phyloP scores from a whole-genome alignment of 177 flowering plant species.

The Vitis hybrid region DNA sequence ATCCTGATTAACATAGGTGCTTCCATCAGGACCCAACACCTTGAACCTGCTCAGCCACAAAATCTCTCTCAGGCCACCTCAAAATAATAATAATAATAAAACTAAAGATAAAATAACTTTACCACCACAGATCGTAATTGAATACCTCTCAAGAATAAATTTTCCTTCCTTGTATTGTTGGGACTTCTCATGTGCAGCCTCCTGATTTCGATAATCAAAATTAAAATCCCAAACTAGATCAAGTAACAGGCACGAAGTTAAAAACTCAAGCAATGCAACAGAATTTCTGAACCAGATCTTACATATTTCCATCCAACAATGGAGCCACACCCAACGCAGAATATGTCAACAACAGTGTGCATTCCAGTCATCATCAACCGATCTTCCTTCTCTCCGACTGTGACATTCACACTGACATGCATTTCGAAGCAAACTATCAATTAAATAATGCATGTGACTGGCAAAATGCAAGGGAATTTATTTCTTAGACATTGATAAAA shows the following conservation, averaged over 20 bases:
- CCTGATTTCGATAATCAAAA: conserved; percentile 22
- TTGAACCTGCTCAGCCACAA: conserved; percentile 39
- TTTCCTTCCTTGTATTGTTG: conserved; percentile 66
- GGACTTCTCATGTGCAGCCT: conserved; percentile 39
- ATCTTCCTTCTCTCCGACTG: conserved; percentile 48
- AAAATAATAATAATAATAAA: too few relatives aligned
- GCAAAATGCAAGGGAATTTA: background rate
- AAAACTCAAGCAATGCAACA: background rate
- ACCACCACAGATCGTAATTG: background rate
- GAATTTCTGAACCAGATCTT: background rate
- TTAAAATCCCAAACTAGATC: background rate
- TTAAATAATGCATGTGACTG: background rate
- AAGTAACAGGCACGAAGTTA: background rate
- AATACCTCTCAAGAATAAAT: conserved; percentile 47
- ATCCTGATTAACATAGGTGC: conserved; percentile 33
- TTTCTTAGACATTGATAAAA: too few relatives aligned
- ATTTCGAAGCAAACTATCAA: conserved; percentile 9
- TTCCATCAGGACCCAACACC: conserved; percentile 55
- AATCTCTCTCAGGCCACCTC: background rate
- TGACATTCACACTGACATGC: conserved; percentile 48
- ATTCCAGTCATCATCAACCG: conserved; percentile 59
- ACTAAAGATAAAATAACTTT: background rate
- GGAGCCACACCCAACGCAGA: conserved; percentile 60
- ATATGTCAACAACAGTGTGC: conserved; percentile 66
- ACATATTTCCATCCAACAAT: conserved; percentile 70